Base-by-base conservation (phyloP, 805 yeast species). In the Ogataea parapolymorpha region DNA sequence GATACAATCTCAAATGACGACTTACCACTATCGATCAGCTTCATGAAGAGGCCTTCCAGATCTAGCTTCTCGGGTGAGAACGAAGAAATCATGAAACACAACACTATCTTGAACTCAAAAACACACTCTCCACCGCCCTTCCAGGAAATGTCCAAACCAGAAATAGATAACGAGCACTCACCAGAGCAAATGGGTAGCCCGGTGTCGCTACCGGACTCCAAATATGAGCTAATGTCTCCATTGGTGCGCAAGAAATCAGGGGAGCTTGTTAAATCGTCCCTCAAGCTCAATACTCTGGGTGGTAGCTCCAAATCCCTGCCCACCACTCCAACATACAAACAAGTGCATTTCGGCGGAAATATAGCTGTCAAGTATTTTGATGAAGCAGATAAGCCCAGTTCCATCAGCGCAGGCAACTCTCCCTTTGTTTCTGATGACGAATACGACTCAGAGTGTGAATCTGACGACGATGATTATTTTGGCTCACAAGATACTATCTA, bases 181-280 rank as follows among this genome's bases (percentile, higher is more conserved):
- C 31, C 35, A 9, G 50, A 43, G 5, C 26, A 37, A 5, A 15
- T 43, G 13, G 31, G 24, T 12, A 41, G 46, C 24, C 48, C 47
- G 3, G 33, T 35, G 26, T 41, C 50, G 5, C 37, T 39, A 5
- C 45, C 46, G 5, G 50, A 42, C 12, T 29, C 45, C 13, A 24
- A 26, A 8, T 42, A 25, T n/a, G 24, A 56, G 10, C 55, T 51
- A 37, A 39, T 46, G 29, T 60, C 50, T 41, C 68, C 70, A 3
- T 63, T 85, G 39, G 75, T 87, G 3, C 79, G 95, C 35, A 90
- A 89, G 61, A 89, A 89, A 61, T 78, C 88, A 1, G 96, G 95
- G n/a, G 96, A 88, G 57, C 66, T 85, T 32, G 83, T 87, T 32
- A 85, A 85, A 56, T 78, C 90, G 2, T 81, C 86, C 11, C 68